Percentiles rank a stretch among this genome's conserved stretches.
Evolutionary conservation across 2,329 filamentous ascomycete genomes (phyloP).

Genomic region (Fusarium sp.): DNA sequence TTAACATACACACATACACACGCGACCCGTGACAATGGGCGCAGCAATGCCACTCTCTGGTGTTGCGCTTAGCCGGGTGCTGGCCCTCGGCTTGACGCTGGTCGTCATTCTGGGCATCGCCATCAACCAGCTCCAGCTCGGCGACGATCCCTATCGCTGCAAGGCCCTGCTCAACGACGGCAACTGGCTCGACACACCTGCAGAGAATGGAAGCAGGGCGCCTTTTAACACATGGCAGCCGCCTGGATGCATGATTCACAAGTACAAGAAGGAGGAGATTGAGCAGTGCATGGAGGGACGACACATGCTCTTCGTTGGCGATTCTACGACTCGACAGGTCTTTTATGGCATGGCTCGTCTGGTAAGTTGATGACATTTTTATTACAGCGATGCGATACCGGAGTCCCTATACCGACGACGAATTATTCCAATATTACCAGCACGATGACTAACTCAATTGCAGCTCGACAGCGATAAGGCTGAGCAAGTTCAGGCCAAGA

Average conservation of each 20-base stretch:
- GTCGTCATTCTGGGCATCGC: constrained; percentile 40
- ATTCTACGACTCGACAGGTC: constrained; percentile 69
- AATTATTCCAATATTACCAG: not conserved
- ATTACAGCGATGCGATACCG: not conserved
- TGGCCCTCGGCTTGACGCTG: constrained; percentile 41
- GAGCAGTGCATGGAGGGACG: constrained; percentile 64
- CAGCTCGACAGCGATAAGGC: constrained; percentile 44
- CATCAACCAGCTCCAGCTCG: constrained; percentile 34
- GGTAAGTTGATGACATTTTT: constrained; percentile 38
- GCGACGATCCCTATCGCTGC: constrained; percentile 66
- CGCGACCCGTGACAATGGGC: constrained; percentile 16
- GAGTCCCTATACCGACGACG: not conserved
- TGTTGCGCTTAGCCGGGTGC: constrained; percentile 34
- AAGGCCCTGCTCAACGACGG: constrained; percentile 64
- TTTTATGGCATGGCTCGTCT: constrained; percentile 64
- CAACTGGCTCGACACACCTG: constrained; percentile 59
- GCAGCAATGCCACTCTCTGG: constrained; percentile 23
- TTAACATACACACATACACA: constrained; percentile 1
- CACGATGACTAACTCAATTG: constrained; percentile 10
- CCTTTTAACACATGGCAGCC: constrained; percentile 68
- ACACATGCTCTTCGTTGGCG: constrained; percentile 69
- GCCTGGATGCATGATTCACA: constrained; percentile 68
- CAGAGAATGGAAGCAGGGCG: constrained; percentile 48
- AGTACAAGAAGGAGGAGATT: constrained; percentile 66
- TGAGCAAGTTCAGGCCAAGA: constrained; percentile 20